These are phyloP conservation scores for Fusarium scirpi DNA, from an alignment of 2,329 filamentous ascomycete genomes.

Conservation along the genomic window DNA sequence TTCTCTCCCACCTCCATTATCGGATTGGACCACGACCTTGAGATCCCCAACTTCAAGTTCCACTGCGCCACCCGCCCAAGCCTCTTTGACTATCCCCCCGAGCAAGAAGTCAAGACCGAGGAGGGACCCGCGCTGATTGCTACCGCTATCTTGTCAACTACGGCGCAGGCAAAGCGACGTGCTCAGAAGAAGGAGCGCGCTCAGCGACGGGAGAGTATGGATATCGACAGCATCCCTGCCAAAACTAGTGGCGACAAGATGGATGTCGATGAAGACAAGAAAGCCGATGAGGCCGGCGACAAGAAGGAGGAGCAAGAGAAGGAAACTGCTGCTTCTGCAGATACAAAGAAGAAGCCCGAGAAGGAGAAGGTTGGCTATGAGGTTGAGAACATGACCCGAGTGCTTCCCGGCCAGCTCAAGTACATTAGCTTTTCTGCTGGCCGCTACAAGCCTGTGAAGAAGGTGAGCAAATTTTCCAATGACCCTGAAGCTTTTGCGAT, in stretches of 20 bases:
- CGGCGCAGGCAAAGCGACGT: slow-evolving; percentile 94
- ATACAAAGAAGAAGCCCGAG: slow-evolving; percentile 88
- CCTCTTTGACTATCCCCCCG: slow-evolving; percentile 97
- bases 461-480: slow-evolving; percentile 67
- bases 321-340: slow-evolving; percentile 64
- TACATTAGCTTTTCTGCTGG: slow-evolving; percentile 93
- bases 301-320: slow-evolving; percentile 73
- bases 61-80: slow-evolving; percentile 94
- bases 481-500: neutral
- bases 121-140: slow-evolving; percentile 94
- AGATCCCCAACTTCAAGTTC: slow-evolving; percentile 95
- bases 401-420: slow-evolving; percentile 92
- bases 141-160: slow-evolving; percentile 95
- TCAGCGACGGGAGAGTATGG: slow-evolving; percentile 92
- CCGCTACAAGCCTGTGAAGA: slow-evolving; percentile 89
- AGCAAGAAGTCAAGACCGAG: slow-evolving; percentile 94
- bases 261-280: slow-evolving; percentile 80
- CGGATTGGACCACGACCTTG: slow-evolving; percentile 90
- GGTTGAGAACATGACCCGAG: slow-evolving; percentile 95
- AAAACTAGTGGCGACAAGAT: slow-evolving; percentile 81
- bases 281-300: slow-evolving; percentile 64
- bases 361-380: slow-evolving; percentile 98
- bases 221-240: slow-evolving; percentile 80
- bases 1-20: slow-evolving; percentile 98
- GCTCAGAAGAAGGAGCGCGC: slow-evolving; percentile 95